These are phyloP conservation scores for Corymbia maculata DNA, from an alignment of 345 rosid genomes.

Conservation along the genomic window DNA sequence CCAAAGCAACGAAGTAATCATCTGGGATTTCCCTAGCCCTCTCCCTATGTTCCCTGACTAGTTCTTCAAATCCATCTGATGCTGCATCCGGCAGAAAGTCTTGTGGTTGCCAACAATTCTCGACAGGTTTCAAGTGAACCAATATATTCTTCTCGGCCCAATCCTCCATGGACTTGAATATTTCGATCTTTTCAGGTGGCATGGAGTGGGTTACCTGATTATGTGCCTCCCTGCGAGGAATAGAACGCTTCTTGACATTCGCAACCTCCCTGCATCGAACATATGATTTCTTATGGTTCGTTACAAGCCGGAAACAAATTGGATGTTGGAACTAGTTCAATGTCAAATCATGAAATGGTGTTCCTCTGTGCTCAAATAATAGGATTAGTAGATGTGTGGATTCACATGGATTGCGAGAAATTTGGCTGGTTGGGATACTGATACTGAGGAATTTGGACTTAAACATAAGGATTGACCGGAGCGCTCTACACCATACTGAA, in stretches of 20 bases:
- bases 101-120: constrained; percentile 90
- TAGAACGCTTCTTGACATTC: constrained; percentile 57
- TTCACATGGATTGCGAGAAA: not conserved
- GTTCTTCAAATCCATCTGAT: constrained; percentile 74
- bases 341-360: not conserved
- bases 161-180: constrained; percentile 73
- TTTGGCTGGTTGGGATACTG: not conserved
- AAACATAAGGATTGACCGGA: not conserved
- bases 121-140: constrained; percentile 63
- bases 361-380: not conserved
- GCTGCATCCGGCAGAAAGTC: constrained; percentile 81
- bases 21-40: constrained; percentile 85
- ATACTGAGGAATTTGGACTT: not conserved
- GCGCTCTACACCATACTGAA: not conserved
- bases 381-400: not conserved
- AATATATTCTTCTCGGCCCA: constrained; percentile 74
- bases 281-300: not conserved
- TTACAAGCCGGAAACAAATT: not conserved
- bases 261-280: constrained; percentile 31
- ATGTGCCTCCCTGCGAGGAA: constrained; percentile 60
- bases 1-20: constrained; percentile 74
- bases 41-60: constrained; percentile 66
- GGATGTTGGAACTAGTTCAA: not conserved
- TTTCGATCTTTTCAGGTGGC: constrained; percentile 84
- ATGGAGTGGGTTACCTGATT: constrained; percentile 76